A percentile compares a stretch with the other conserved stretches of the same genome.
phyloP scores from a whole-genome alignment of 768 basidiomycete genomes.

The Pisolithus microcarpus region DNA sequence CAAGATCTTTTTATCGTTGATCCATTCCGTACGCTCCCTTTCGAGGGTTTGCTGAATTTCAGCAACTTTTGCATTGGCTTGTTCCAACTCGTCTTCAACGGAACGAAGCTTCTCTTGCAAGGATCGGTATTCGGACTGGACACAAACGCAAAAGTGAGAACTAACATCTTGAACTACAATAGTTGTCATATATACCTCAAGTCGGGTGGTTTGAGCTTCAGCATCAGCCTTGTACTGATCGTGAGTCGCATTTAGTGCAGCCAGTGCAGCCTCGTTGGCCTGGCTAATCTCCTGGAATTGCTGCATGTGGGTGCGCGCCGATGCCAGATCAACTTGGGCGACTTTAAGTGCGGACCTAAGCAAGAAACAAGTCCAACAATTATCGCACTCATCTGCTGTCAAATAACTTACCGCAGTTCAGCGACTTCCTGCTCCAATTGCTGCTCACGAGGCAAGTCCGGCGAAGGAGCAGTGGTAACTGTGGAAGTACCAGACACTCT shows the following conservation, averaged over 20 bases:
- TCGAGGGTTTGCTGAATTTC: conserved; percentile 64
- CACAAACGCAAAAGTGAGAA: background rate
- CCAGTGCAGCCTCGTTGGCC: conserved; percentile 72
- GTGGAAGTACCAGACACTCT: conserved; percentile 33
- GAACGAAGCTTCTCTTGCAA: conserved; percentile 55
- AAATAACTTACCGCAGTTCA: conserved; percentile 57
- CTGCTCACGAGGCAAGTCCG: conserved; percentile 58
- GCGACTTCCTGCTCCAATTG: conserved; percentile 81
- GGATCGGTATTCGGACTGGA: conserved; percentile 55
- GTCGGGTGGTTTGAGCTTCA: conserved; percentile 58
- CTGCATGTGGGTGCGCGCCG: conserved; percentile 64
- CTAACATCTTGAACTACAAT: background rate
- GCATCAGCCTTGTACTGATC: conserved; percentile 75
- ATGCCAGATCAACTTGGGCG: conserved; percentile 66
- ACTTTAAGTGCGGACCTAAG: conserved; percentile 67
- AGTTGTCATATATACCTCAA: conserved; percentile 45
- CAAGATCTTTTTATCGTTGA: conserved; percentile 71
- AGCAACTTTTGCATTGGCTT: conserved; percentile 41
- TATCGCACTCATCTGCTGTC: background rate
- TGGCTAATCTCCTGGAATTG: conserved; percentile 85
- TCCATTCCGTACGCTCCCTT: conserved; percentile 61
- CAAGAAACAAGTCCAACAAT: background rate
- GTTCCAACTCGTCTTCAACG: conserved; percentile 47
- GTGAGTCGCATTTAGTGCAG: conserved; percentile 59
- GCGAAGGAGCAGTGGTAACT: conserved; percentile 30